phyloP scores from a whole-genome alignment of 2,329 filamentous ascomycete species.

The Canariomyces notabilis region DNA sequence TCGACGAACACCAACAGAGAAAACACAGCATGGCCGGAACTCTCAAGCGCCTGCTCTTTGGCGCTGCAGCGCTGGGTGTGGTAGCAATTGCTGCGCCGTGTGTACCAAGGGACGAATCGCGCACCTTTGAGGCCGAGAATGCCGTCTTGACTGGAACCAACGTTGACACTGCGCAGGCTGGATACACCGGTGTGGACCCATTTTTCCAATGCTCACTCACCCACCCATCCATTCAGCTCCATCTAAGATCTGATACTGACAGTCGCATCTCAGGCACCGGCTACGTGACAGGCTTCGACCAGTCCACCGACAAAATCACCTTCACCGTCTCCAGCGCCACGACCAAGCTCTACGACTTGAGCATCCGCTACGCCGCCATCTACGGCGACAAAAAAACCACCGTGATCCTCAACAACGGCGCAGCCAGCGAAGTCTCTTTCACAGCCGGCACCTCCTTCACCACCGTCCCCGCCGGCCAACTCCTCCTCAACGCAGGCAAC shows the following conservation, averaged over 20 bases:
- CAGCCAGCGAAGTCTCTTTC: slow-evolving; percentile 38
- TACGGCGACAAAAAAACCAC: slow-evolving; percentile 43
- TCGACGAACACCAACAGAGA: no score
- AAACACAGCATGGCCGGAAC: slow-evolving; percentile 3
- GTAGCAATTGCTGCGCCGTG: slow-evolving; percentile 1
- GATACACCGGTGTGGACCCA: slow-evolving; percentile 27
- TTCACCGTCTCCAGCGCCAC: slow-evolving; percentile 36
- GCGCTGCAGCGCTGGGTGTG: slow-evolving; percentile 3
- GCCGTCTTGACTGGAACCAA: slow-evolving; percentile 37
- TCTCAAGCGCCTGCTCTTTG: slow-evolving; percentile 6
- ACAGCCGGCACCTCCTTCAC: slow-evolving; percentile 35
- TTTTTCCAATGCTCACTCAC: no score
- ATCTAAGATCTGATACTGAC: no score
- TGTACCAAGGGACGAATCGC: slow-evolving; percentile 1
- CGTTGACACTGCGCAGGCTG: slow-evolving; percentile 35
- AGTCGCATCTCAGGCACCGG: slow-evolving; percentile 42
- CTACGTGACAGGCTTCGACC: slow-evolving; percentile 44
- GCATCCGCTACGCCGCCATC: slow-evolving; percentile 40
- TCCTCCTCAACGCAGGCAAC: slow-evolving; percentile 37
- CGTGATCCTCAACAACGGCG: slow-evolving; percentile 39
- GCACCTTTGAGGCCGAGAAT: slow-evolving; percentile 36
- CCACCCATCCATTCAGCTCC: no score
- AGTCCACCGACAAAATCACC: slow-evolving; percentile 37
- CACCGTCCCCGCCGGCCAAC: slow-evolving; percentile 38
- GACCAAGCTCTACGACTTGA: slow-evolving; percentile 39